Evolutionary conservation across 108 stramenopile species (phyloP), one percentile per base, ranked within the genome.

Genomic region (Cyclotella choctawhatcheeana): DNA sequence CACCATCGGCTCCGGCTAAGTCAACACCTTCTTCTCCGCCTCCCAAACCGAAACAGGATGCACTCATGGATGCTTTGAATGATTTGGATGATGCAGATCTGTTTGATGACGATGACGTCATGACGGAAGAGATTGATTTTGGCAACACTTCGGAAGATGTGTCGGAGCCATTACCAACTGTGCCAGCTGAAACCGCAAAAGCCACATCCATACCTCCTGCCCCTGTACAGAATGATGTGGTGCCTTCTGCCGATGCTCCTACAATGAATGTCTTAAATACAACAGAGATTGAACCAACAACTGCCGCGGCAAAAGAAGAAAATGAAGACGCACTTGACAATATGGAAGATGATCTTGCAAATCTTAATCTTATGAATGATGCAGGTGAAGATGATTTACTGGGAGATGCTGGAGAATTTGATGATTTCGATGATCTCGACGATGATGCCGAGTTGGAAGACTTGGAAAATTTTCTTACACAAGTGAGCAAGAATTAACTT

Each of bases 81-180:
- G 90, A 86, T 10, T 37, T 87, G 22, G 89, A 93, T 21, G 89
- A 93, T 21, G 76, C 90, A 8, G 93, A 90, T 43, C 83, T 67
- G 68, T 35, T 71, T 18, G 77, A 71, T 22, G 77, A 71, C 31
- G 65, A 72, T 1, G n/a, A 61, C 54, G 1, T 32, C 1, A 61
- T 70, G 32, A 59, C 47, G 16, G 79, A 65, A 65, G 71, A 81
- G 69, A 64, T 81, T 56, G 54, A 40, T 63, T 76, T 77, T 35
- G 63, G 63, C 1, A 5, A 26, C n/a, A n/a, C n/a, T 34, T 31
- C 67, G 1, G 71, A 51, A 30, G 29, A 12, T 5, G 25, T 13
- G 17, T 16, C 37, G 26, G 30, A 22, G 27, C 13, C 37, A 70
- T 27, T n/a, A n/a, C n/a, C n/a, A n/a, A n/a, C n/a, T n/a, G n/a